Conservation (phyloP, 2,329 filamentous ascomycete species). For the Epichloe hybrida region DNA sequence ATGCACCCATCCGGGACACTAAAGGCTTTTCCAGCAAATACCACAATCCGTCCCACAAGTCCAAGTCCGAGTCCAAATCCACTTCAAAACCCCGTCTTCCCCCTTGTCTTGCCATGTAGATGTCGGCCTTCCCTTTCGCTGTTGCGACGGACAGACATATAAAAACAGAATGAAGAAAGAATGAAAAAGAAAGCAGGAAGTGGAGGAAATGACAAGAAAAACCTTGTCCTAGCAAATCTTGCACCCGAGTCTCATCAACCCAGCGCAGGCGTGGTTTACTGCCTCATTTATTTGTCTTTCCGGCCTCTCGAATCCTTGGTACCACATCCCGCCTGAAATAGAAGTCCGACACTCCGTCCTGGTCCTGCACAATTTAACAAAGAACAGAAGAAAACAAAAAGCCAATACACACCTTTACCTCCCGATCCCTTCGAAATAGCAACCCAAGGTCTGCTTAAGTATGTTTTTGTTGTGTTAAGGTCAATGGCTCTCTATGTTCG, state of each 20-base stretch:
- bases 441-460: conserved; percentile 26
- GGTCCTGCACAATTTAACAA: conserved; percentile 8
- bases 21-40: conserved; percentile 29
- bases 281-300: conserved; percentile 27
- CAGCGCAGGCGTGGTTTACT: conserved; percentile 24
- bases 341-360: conserved; percentile 26
- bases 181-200: not conserved
- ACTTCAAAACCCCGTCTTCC: not conserved
- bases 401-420: conserved; percentile 21
- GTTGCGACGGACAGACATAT: conserved; percentile 11
- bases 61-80: conserved; percentile 10
- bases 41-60: conserved; percentile 11
- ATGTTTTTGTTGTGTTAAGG: conserved; percentile 24
- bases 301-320: conserved; percentile 18
- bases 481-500: conserved; percentile 33
- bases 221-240: conserved; percentile 16
- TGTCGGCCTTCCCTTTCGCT: conserved; percentile 16
- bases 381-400: conserved; percentile 14
- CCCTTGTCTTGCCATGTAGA: conserved; percentile 1
- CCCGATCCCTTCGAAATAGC: conserved; percentile 25
- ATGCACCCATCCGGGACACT: conserved; percentile 27
- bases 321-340: conserved; percentile 23
- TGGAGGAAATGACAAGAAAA: not conserved
- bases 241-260: conserved; percentile 19
- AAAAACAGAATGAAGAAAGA: not conserved